These are phyloP conservation scores for Stemphylium beticola DNA, from an alignment of 2,329 filamentous ascomycete genomes.

Conservation along the genomic window DNA sequence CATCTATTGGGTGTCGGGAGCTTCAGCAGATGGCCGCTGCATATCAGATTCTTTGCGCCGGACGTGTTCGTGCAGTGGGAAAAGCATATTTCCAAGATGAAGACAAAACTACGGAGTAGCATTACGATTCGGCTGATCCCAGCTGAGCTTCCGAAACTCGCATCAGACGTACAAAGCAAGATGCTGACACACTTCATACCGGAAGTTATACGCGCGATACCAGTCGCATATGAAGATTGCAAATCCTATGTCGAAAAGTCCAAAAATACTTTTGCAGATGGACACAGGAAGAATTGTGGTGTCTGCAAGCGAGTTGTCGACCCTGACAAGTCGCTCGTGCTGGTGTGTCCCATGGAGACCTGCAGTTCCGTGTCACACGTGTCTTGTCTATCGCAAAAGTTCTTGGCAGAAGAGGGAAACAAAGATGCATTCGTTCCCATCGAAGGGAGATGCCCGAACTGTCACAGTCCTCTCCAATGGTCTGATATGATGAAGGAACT, in stretches of 20 bases:
- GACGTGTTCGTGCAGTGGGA: constrained; percentile 76
- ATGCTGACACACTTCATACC: constrained; percentile 36
- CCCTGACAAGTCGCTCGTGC: constrained; percentile 49
- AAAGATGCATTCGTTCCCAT: constrained; percentile 65
- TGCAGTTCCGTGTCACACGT: constrained; percentile 63
- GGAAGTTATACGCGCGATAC: constrained; percentile 50
- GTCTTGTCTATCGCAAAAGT: constrained; percentile 60
- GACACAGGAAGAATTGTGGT: constrained; percentile 48
- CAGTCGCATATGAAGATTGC: constrained; percentile 60
- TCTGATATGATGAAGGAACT: constrained; percentile 81
- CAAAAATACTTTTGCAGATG: constrained; percentile 33
- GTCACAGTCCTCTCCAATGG: constrained; percentile 70
- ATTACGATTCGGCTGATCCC: constrained; percentile 41
- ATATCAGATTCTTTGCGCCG: constrained; percentile 75
- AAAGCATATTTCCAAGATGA: constrained; percentile 50
- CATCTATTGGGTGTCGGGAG: constrained; percentile 78
- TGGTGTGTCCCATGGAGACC: constrained; percentile 58
- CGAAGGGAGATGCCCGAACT: constrained; percentile 73
- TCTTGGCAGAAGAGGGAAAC: constrained; percentile 53
- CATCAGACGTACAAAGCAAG: constrained; percentile 26
- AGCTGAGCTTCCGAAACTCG: constrained; percentile 31
- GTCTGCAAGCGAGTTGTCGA: constrained; percentile 56
- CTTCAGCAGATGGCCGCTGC: constrained; percentile 83
- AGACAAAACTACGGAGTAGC: constrained; percentile 31
- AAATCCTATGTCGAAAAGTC: constrained; percentile 61